Conservation (phyloP, 352 stramenopile species). For the Globisporangium iwayamae region DNA sequence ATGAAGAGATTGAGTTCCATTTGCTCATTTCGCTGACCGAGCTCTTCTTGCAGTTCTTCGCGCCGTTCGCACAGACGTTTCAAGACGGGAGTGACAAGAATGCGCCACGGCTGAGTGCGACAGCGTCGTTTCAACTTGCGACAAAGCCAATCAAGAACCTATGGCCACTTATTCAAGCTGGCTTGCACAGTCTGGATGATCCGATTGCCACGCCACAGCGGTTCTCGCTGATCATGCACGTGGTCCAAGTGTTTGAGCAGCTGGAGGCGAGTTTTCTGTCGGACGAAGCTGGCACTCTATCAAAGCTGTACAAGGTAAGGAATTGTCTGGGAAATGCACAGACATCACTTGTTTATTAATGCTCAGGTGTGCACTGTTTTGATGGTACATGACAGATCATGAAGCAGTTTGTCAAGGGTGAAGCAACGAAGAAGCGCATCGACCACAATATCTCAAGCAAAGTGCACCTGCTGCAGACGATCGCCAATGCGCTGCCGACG, state of each 20-base stretch:
- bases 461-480: conserved; percentile 44
- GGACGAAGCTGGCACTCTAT: conserved; percentile 30
- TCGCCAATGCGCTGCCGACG: conserved; percentile 40
- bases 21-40: conserved; percentile 52
- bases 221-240: conserved; percentile 62
- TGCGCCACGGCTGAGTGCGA: conserved; percentile 6
- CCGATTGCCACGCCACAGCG: conserved; percentile 49
- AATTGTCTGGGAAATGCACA: background rate
- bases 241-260: conserved; percentile 62
- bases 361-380: background rate
- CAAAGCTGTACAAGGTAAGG: conserved; percentile 38
- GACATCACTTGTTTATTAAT: background rate
- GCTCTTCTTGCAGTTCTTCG: conserved; percentile 60
- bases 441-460: conserved; percentile 37
- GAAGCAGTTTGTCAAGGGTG: conserved; percentile 48
- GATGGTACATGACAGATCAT: conserved; percentile 25
- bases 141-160: conserved; percentile 40
- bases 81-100: conserved; percentile 2
- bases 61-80: conserved; percentile 37
- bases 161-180: conserved; percentile 44
- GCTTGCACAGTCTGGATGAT: conserved; percentile 41
- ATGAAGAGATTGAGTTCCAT: conserved; percentile 72
- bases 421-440: conserved; percentile 44
- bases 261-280: conserved; percentile 35
- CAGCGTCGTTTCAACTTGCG: conserved; percentile 30